Evolutionary conservation across 208 protist genomes (phyloP), one percentile per base, ranked within the genome.

Genomic region (Trypanosoma conorhini): DNA sequence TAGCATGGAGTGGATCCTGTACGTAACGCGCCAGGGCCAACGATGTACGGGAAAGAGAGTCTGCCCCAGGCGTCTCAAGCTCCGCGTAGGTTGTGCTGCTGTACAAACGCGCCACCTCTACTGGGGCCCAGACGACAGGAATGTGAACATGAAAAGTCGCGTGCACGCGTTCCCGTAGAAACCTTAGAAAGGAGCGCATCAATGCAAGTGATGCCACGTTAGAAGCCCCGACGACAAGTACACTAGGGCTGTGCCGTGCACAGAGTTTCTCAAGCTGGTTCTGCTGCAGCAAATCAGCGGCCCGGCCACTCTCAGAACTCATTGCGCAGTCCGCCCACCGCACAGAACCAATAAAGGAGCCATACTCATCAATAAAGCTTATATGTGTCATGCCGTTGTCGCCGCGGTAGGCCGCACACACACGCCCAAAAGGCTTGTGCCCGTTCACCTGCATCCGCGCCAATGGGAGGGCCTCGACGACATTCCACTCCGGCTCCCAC

Each of bases 401-500:
- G 63, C 77, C 85, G 33, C 88, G 76, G 75, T 86, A 96, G 9
- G 80, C 87, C 4, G 80, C 88, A 72, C 91, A 96, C 5, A 96
- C 86, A 67, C 88, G 90, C 17, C 71, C 35, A 42, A 52, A 64
- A 0, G 52, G 21, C 24, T 69, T 60, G 40, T 33, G 3, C 1
- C 60, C 71, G 48, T 15, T 26, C 13, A 3, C 21, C 26, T 26
- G 5, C 17, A 62, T 22, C 17, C 17, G 30, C 9, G 74, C 35
- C 50, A 55, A 46, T 50, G 83, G 72, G n/a, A 95, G 76, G 31
- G 91, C 88, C 76, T 96, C 91, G 30, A 94, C 88, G 17, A 92
- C 67, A 76, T 96, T 96, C 87, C 87, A 94, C 66, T 90, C 79
- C 24, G 84, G 81, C 33, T 93, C 82, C 91, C 91, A 96, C 57